Conservation (phyloP, 2,329 filamentous ascomycete genomes). For the Fusarium oxysporum region DNA sequence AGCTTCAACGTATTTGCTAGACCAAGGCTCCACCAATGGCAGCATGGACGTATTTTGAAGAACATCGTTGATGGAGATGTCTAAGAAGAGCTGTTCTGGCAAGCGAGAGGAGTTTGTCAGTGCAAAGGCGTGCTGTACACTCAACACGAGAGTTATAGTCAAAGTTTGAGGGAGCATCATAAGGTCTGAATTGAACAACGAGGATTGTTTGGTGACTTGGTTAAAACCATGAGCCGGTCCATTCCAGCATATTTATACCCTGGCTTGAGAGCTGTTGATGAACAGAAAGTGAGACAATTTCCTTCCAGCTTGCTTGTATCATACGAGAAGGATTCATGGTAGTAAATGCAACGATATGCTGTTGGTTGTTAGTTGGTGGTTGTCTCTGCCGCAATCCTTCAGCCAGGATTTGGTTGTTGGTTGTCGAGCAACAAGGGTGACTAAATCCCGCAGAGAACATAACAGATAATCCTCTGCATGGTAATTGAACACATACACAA, state of each 20-base stretch:
- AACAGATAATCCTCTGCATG: rapidly evolving
- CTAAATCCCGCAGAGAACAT: not conserved
- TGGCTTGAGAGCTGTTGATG: not conserved
- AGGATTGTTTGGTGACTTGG: too few species aligned
- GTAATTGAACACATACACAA: rapidly evolving
- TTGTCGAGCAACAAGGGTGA: not conserved
- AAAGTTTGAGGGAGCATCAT: not conserved
- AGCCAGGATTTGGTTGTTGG: not conserved
- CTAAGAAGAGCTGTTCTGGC: not conserved
- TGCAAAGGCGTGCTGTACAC: not conserved
- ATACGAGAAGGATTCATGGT: not conserved
- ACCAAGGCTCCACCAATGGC: not conserved
- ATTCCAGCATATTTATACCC: not conserved
- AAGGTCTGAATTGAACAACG: too few species aligned
- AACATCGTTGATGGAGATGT: not conserved
- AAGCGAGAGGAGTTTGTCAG: not conserved
- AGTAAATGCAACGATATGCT: not conserved
- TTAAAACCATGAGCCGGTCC: rapidly evolving
- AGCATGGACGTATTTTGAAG: not conserved
- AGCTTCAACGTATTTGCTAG: not conserved
- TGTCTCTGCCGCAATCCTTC: not conserved
- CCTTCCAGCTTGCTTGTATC: rapidly evolving
- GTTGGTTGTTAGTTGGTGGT: not conserved
- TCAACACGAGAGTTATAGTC: not conserved
- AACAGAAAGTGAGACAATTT: not conserved